Evolutionary conservation across 2,329 filamentous ascomycete genomes (phyloP).

Genomic region (Pyrenophora teres): DNA sequence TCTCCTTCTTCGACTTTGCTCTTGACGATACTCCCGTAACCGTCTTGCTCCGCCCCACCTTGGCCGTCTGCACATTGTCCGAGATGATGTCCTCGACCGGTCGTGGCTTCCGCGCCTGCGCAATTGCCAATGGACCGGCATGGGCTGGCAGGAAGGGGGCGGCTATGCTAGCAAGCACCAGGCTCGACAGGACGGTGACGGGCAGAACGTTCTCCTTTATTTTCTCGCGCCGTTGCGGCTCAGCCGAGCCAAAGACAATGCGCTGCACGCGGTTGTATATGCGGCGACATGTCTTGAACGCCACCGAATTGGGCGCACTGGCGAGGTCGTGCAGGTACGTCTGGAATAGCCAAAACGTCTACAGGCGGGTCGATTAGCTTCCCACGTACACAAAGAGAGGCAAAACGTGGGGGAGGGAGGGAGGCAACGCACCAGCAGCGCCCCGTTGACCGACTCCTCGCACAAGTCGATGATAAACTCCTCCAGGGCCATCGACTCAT

Average conservation of each 20-base stretch:
- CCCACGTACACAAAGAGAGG: conserved; percentile 21
- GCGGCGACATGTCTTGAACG: conserved; percentile 80
- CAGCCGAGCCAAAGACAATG: conserved; percentile 79
- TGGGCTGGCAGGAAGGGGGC: conserved; percentile 76
- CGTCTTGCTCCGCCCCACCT: conserved; percentile 71
- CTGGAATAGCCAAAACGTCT: conserved; percentile 92
- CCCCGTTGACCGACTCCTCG: conserved; percentile 84
- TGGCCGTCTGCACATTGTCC: conserved; percentile 61
- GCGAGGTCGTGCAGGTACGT: conserved; percentile 84
- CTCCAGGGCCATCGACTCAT: conserved; percentile 89
- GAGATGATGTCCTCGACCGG: conserved; percentile 65
- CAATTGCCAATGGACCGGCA: conserved; percentile 79
- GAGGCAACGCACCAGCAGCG: conserved; percentile 68
- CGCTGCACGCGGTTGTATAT: conserved; percentile 89
- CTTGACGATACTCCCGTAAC: conserved; percentile 57
- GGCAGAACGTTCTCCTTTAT: conserved; percentile 82
- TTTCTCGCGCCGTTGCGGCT: conserved; percentile 70
- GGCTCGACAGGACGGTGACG: conserved; percentile 78
- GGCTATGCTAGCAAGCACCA: conserved; percentile 77
- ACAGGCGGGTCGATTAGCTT: conserved; percentile 29
- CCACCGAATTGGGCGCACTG: conserved; percentile 72
- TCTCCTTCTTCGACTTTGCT: conserved; percentile 50
- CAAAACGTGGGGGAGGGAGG: conserved; percentile 11
- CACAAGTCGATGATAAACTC: conserved; percentile 86
- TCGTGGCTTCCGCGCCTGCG: conserved; percentile 77